Evolutionary conservation across 371 early-diverging fungal species (phyloP).

Genomic region (Apophysomyces trapeziformis): DNA sequence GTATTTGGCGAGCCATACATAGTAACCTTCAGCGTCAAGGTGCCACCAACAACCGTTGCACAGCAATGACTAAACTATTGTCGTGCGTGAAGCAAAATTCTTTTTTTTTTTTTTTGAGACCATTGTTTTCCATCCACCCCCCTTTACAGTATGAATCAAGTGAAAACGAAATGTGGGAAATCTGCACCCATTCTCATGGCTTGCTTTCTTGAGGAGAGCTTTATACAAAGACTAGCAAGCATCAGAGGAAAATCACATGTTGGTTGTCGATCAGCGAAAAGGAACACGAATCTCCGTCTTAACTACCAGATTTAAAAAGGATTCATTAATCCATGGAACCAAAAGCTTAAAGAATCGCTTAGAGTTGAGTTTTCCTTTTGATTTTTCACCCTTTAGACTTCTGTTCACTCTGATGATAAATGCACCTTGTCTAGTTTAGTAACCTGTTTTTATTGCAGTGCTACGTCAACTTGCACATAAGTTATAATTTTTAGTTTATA

Average conservation of each 20-base stretch:
- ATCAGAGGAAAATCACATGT: background rate
- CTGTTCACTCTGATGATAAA: too few relatives aligned
- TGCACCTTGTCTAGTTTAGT: too few relatives aligned
- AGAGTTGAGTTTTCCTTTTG: too few relatives aligned
- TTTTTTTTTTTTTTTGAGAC: too few relatives aligned
- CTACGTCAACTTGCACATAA: too few relatives aligned
- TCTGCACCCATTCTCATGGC: background rate
- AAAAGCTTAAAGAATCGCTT: too few relatives aligned
- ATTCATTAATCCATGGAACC: background rate
- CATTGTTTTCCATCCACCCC: too few relatives aligned
- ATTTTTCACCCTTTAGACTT: too few relatives aligned
- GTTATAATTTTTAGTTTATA: too few relatives aligned
- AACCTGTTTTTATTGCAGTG: too few relatives aligned
- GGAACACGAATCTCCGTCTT: background rate
- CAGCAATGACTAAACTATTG: background rate
- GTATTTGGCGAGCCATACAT: background rate
- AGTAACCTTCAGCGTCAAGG: background rate
- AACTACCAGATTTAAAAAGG: conserved; percentile 2
- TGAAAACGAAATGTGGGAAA: background rate
- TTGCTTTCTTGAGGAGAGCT: background rate
- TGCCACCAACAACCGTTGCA: conserved; percentile 5
- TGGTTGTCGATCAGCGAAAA: background rate
- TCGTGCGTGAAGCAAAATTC: background rate
- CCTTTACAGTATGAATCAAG: too few relatives aligned
- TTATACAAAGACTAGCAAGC: background rate